These are phyloP conservation scores for Penstemon barbatus DNA, from an alignment of 257 asterid species.

Conservation along the genomic window DNA sequence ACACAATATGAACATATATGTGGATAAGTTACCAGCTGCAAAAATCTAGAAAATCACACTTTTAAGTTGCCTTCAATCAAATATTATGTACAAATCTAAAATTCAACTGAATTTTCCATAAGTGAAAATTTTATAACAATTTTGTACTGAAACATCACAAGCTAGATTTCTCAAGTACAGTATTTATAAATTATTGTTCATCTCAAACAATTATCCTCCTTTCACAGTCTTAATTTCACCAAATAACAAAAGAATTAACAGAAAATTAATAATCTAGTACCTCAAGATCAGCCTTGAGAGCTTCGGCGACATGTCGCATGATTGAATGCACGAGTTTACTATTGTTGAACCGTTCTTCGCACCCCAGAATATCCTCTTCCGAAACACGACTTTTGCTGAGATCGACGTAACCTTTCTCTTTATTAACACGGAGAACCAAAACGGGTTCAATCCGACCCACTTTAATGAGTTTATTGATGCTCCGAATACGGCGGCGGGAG, in stretches of 20 bases:
- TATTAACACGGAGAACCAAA: slow-evolving; percentile 94
- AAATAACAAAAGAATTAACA: background rate
- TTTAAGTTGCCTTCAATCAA: no score
- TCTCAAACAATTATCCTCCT: background rate
- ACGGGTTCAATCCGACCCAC: slow-evolving; percentile 96
- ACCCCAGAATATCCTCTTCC: slow-evolving; percentile 84
- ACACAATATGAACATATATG: no score
- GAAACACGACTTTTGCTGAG: slow-evolving; percentile 95
- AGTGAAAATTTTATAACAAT: no score
- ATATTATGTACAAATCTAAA: no score
- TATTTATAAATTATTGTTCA: no score
- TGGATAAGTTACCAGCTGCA: no score
- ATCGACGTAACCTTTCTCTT: slow-evolving; percentile 96
- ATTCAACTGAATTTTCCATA: no score
- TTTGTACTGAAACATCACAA: no score
- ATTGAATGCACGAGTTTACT: slow-evolving; percentile 97
- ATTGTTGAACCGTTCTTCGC: slow-evolving; percentile 94
- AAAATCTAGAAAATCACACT: no score
- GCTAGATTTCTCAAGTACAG: no score
- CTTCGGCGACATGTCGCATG: slow-evolving; percentile 97
- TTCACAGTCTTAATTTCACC: background rate
- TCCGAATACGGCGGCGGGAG: slow-evolving; percentile 95
- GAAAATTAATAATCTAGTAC: slow-evolving; percentile 27
- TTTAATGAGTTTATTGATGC: slow-evolving; percentile 85
- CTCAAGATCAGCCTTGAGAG: slow-evolving; percentile 80